Base-by-base conservation (phyloP, 768 basidiomycete species). In the Tylopilus subfusipes region DNA sequence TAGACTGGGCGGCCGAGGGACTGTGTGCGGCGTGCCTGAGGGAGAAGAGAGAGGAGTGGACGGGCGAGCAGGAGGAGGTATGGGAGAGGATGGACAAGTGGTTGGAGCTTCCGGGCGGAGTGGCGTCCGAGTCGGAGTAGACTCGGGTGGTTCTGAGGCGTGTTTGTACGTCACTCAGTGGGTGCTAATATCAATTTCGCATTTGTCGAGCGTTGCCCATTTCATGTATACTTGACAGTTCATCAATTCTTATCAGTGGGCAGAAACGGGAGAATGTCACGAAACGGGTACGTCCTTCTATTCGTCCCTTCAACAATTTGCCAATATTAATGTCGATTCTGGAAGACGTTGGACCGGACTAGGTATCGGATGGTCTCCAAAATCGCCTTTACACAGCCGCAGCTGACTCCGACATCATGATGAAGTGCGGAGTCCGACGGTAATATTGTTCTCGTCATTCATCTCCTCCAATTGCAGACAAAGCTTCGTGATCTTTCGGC, bases 1-100 rank as follows among this genome's bases (percentile, higher is more conserved):
- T 83, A 7, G 76, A 83, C 58, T 90, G 89, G 88, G 73, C 54
- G 2, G 64, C 67, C 11, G 71, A 76, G 50, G 88, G 86, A 1
- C 59, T 90, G 25, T 89, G 88, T 68, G 59, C 60, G 7, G 73
- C 75, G 4, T 90, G 88, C 63, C 73, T 79, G 7, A 63, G 63
- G 47, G 82, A 82, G 52, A 89, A 88, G 70, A 68, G 71, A 50
- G 76, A 75, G 47, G 88, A 89, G 62, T 90, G 87, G 87, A 75
- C 76, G 12, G 74, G 72, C 18, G 84, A 86, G 65, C 83, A 86
- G 63, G 64, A 71, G 45, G 70, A 61, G 7, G 69, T 89, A 13
- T 90, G 88, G 88, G 68, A 69, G 25, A 68, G 73, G 59, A 75
- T 89, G 73, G 83, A 83, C 62, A 68, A 50, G 5, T 90, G 87